Base-by-base conservation (phyloP, 2,329 filamentous ascomycete genomes). In the Colletotrichum plurivorum region DNA sequence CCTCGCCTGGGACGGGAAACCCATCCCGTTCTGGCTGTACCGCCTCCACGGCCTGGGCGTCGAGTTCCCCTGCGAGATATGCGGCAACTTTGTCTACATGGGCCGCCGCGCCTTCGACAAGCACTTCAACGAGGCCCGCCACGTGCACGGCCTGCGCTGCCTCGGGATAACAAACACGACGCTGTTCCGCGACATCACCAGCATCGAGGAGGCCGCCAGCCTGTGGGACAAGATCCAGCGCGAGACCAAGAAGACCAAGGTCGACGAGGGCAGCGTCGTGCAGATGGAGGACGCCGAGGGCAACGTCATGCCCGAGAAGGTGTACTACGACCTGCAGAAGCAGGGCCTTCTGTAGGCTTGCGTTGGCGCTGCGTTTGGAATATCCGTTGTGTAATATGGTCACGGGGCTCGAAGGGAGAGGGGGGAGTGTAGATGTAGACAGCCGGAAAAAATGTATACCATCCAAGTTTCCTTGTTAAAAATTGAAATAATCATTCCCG, bases 71-170 rank as follows among this genome's bases (percentile, higher is more conserved):
- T 99, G 96, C 84, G 95, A 99, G 79, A 94, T 99, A 65, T 99
- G 96, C 77, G 96, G 96, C 64, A 98, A 98, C 81, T 98, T 94
- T 76, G 94, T 98, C n/a, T 98, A 98, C 84, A 98, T 97, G 93
- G 96, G 96, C 16, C 89, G 96, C 25, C 90, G 96, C 57, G 95
- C 95, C 1, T 99, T 98, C 75, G 96, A 99, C 78, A 99, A 99
- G 85, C 96, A 99, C 80, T 99, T 99, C 83, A 97, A 95, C 73
- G 96, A 99, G 80, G 91, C 93, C 9, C 87, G 94, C 61, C 96
- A 99, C 78, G 93, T 98, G 56, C 96, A 97, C 77, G 96, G 96
- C 1, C 83, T 99, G 73, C 96, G 97, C 80, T 97, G 95, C 77
- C 83, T 99, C 58, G 97, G 97, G 20, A 96, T 99, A 77, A 97